Conservation (phyloP, 2,329 filamentous ascomycete genomes). For the Paraconiothyrium brasiliense region DNA sequence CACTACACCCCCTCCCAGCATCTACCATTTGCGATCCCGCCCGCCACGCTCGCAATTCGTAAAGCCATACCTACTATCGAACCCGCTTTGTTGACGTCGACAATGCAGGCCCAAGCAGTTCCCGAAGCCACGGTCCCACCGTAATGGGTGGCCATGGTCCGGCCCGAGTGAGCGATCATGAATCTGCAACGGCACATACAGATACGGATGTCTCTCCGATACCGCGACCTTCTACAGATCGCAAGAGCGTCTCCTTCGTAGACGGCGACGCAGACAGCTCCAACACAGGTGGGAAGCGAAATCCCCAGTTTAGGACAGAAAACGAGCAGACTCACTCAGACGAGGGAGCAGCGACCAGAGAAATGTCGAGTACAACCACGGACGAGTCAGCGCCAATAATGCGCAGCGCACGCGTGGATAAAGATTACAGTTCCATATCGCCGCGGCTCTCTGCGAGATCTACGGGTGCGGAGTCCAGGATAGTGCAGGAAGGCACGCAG, state of each 20-base stretch:
- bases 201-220: not conserved
- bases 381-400: constrained; percentile 43
- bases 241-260: not conserved
- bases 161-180: constrained; percentile 3
- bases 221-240: not conserved
- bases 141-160: constrained; percentile 15
- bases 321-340: not conserved
- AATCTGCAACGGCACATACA: constrained; percentile 11
- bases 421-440: constrained; percentile 39
- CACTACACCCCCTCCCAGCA: constrained; percentile 2
- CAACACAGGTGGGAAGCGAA: constrained; percentile 11
- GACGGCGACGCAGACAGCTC: constrained; percentile 15
- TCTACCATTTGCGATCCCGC: not conserved
- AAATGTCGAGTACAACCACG: constrained; percentile 21
- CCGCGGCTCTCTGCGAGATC: constrained; percentile 18
- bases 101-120: constrained; percentile 7
- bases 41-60: not conserved
- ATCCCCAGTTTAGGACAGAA: not conserved
- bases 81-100: constrained; percentile 9
- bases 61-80: not conserved
- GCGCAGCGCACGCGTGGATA: not conserved
- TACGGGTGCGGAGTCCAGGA: constrained; percentile 17
- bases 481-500: constrained; percentile 13
- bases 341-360: constrained; percentile 16
- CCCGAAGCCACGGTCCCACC: constrained; percentile 4